phyloP scores from a whole-genome alignment of 345 rosid genomes.

The Eucalyptus sp. region DNA sequence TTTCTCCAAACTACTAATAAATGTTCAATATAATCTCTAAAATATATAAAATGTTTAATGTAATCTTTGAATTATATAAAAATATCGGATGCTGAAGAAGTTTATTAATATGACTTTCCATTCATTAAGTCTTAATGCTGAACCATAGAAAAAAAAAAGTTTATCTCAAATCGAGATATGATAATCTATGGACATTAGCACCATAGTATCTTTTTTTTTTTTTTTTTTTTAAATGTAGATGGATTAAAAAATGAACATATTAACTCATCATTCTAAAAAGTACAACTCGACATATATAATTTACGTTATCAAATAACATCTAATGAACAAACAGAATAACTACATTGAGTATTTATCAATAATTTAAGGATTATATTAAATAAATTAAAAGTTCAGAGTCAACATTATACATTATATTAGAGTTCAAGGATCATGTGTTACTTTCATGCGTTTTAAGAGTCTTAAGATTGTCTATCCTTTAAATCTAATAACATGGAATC shows the following conservation, averaged over 20 bases:
- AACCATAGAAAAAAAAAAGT: not conserved
- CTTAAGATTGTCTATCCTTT: not conserved
- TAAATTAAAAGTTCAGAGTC: not conserved
- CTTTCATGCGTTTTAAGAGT: not conserved
- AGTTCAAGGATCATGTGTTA: not conserved
- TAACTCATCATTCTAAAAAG: not conserved
- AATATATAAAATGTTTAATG: not conserved
- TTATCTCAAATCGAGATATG: not conserved
- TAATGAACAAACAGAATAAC: not conserved
- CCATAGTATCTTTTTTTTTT: not conserved
- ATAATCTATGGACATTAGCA: not conserved
- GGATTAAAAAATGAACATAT: not conserved
- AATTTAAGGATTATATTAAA: not conserved
- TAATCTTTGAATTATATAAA: not conserved
- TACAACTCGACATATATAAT: not conserved
- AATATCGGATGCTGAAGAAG: not conserved
- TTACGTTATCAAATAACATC: not conserved
- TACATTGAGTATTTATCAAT: not conserved
- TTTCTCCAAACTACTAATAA: not conserved
- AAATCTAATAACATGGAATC: not conserved
- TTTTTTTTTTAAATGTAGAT: not conserved
- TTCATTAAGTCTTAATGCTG: not conserved
- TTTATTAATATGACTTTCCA: not conserved
- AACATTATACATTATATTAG: fast-evolving
- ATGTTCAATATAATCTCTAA: not conserved